Conservation (phyloP, 164 flowering plant species). For the Kingdonia uniflora region DNA sequence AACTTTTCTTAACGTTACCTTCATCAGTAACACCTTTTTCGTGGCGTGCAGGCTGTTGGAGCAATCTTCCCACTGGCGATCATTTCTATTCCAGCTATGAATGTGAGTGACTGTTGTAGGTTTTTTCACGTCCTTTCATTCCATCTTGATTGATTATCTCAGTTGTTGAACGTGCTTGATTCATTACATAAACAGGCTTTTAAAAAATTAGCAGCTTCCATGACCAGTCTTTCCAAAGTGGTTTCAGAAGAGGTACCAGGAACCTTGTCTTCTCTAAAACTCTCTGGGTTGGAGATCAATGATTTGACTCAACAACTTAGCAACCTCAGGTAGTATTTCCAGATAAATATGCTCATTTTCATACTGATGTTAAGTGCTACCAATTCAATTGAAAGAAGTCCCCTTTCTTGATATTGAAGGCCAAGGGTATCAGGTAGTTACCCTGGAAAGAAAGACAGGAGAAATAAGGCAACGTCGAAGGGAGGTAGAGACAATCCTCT, state of each 20-base stretch:
- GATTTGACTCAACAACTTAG: constrained; percentile 23
- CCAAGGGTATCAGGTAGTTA: constrained; percentile 20
- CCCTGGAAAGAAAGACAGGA: constrained; percentile 9
- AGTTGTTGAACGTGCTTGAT: neutral
- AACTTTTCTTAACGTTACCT: no score
- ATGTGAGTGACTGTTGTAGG: constrained; percentile 8
- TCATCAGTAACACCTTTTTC: neutral
- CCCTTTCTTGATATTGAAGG: constrained; percentile 18
- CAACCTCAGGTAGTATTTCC: constrained; percentile 14
- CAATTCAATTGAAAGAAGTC: neutral
- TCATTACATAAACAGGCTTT: constrained; percentile 13
- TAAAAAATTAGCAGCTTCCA: constrained; percentile 15
- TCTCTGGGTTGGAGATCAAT: constrained; percentile 24
- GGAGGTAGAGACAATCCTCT: constrained; percentile 9
- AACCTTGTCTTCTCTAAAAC: constrained; percentile 23
- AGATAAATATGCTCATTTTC: neutral
- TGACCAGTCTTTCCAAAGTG: constrained; percentile 21
- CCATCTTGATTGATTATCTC: neutral
- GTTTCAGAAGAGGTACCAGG: constrained; percentile 26
- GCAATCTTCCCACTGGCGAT: constrained; percentile 16
- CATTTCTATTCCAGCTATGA: constrained; percentile 19
- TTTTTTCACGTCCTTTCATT: neutral
- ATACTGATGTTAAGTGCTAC: neutral
- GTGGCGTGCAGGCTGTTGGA: constrained; percentile 19
- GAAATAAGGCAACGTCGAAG: constrained; percentile 5